Evolutionary conservation across 768 basidiomycete genomes (phyloP).

Genomic region (Lactarius hatsudake): DNA sequence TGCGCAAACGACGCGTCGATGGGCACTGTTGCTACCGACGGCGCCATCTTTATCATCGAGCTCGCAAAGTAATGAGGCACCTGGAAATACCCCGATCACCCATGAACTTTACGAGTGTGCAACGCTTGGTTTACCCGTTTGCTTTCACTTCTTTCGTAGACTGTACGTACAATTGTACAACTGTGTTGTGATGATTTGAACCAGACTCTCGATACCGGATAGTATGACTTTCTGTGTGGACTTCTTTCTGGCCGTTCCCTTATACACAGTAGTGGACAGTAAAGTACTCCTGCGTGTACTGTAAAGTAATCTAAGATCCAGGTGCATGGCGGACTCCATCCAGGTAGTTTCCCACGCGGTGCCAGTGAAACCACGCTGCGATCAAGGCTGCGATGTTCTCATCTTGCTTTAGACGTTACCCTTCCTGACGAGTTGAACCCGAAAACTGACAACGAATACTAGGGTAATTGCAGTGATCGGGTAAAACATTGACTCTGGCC

Average conservation of each 20-base stretch:
- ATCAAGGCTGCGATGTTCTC: too few relatives aligned
- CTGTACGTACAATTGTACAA: not conserved
- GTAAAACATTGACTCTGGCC: not conserved
- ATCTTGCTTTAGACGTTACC: too few relatives aligned
- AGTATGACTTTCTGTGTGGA: not conserved
- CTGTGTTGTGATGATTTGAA: not conserved
- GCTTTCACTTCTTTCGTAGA: not conserved
- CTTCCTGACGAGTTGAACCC: not conserved
- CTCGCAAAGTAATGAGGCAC: conserved; percentile 9
- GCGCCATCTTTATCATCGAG: conserved; percentile 13
- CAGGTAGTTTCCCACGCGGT: too few relatives aligned
- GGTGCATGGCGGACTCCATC: not conserved
- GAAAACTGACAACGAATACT: too few relatives aligned
- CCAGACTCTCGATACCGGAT: not conserved
- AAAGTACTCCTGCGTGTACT: too few relatives aligned
- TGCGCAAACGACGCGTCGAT: conserved; percentile 13
- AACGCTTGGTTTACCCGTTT: not conserved
- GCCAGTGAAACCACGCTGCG: too few relatives aligned
- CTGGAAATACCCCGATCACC: not conserved
- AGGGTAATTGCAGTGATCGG: not conserved
- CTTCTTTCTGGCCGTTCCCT: not conserved
- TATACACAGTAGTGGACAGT: not conserved
- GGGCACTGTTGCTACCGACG: conserved; percentile 15
- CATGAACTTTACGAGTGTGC: not conserved
- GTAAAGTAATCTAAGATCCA: not conserved